phyloP scores from a whole-genome alignment of 352 stramenopile species.

The Peronospora belbahrii region DNA sequence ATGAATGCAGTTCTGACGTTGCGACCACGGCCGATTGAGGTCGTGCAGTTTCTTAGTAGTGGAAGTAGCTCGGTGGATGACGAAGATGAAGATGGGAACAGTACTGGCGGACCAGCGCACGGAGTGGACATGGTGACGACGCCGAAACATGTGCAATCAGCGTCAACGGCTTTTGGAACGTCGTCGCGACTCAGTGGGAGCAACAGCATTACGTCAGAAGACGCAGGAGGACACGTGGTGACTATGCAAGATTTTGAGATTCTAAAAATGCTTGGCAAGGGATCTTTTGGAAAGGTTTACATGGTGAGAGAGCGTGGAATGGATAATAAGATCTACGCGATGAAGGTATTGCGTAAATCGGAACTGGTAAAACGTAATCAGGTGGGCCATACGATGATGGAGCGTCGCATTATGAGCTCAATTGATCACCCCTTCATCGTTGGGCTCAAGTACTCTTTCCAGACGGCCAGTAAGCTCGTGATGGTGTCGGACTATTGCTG shows the following conservation, averaged over 20 bases:
- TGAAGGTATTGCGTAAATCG: conserved; percentile 85
- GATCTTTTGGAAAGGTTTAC: conserved; percentile 96
- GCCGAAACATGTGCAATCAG: conserved; percentile 25
- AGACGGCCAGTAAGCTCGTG: conserved; percentile 87
- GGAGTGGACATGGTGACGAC: conserved; percentile 21
- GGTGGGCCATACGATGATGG: conserved; percentile 85
- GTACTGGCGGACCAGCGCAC: conserved; percentile 29
- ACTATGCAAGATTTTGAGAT: conserved; percentile 92
- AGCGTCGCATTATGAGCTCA: conserved; percentile 85
- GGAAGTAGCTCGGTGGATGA: conserved; percentile 35
- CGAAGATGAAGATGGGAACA: conserved; percentile 53
- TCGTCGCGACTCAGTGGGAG: conserved; percentile 19
- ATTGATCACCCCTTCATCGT: conserved; percentile 96
- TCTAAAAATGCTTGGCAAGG: conserved; percentile 96
- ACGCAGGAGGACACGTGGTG: conserved; percentile 28
- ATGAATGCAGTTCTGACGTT: conserved; percentile 73
- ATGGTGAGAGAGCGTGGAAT: conserved; percentile 86
- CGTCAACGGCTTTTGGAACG: conserved; percentile 17
- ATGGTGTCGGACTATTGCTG: conserved; percentile 89
- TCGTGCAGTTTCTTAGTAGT: conserved; percentile 57
- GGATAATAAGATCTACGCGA: conserved; percentile 70
- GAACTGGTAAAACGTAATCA: conserved; percentile 86
- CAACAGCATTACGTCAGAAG: conserved; percentile 18
- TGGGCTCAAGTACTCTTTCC: conserved; percentile 88
- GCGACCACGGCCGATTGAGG: conserved; percentile 52